Evolutionary conservation across 768 basidiomycete genomes (phyloP), one percentile per base, ranked within the genome.

Genomic region (Leccinum pellstonianum): DNA sequence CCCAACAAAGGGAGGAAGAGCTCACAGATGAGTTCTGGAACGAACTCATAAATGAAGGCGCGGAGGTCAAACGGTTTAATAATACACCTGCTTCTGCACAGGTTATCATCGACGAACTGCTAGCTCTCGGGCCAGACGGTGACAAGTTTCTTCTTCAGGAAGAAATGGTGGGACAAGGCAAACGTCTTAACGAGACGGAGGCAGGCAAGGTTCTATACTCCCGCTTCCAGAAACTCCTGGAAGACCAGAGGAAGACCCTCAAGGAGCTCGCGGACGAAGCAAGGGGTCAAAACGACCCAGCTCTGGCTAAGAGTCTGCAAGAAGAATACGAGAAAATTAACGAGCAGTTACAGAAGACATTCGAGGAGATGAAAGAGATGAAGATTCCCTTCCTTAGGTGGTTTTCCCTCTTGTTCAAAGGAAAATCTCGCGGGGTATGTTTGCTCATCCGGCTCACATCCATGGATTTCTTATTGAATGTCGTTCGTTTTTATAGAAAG

Each of bases 21-120:
- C 70, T 77, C 27, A 61, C 19, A 6, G 0, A 1, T 1, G 59
- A 65, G 0, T 79, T 73, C 55, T 80, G 67, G 67, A 5, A 5
- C 1, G 0, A 7, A 3, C 50, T 68, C 21, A 33, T 59, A 6
- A 1, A 15, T 0, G 56, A 17, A 38, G 62, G 60, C 1, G 68
- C 67, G 21, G 1, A 0, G 0, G 2, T 27, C 5, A 7, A 1
- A 23, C 52, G 17, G 52, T 67, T 70, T 3, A 0, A 55, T 10
- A 62, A 67, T 15, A 52, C 53, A 2, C 0, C 0, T 2, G 0
- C 0, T 0, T 41, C 50, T 5, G 65, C 65, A 27, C 2, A 8
- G 55, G 14, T 0, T 0, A 56, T 69, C 25, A 9, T 66, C 5
- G 19, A 10, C 0, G 37, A 21, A 4, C 9, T 67, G 3, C 25